These are phyloP conservation scores for Dittrichia graveolens DNA, from an alignment of 129 eudicot species.

Conservation along the genomic window DNA sequence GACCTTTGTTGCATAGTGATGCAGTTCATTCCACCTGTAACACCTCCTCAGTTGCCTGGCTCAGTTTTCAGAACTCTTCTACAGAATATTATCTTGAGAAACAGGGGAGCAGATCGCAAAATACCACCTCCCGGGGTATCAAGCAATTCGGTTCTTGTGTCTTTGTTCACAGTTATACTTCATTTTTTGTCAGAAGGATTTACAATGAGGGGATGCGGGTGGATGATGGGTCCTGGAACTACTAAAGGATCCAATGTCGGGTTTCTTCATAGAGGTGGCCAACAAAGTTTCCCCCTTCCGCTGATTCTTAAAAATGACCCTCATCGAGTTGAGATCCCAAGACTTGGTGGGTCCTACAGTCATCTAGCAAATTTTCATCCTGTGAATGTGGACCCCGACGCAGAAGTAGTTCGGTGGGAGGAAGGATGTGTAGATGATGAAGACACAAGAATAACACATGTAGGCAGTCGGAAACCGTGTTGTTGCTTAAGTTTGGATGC, in stretches of 20 bases:
- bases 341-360: slow-evolving; percentile 88
- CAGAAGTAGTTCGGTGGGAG: slow-evolving; percentile 91
- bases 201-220: slow-evolving; percentile 52
- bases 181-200: slow-evolving; percentile 92
- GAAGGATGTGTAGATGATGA: slow-evolving; percentile 93
- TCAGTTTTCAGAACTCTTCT: slow-evolving; percentile 81
- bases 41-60: slow-evolving; percentile 88
- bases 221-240: slow-evolving; percentile 61
- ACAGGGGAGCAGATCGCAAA: slow-evolving; percentile 92
- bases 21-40: slow-evolving; percentile 91
- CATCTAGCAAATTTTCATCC: slow-evolving; percentile 69
- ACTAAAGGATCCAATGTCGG: slow-evolving; percentile 57
- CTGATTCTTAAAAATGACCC: slow-evolving; percentile 81
- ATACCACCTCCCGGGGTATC: slow-evolving; percentile 81
- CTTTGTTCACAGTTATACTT: slow-evolving; percentile 78
- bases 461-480: slow-evolving; percentile 72
- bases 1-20: slow-evolving; percentile 85
- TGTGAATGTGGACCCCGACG: slow-evolving; percentile 52
- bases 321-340: slow-evolving; percentile 74
- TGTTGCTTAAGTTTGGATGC: slow-evolving; percentile 85
- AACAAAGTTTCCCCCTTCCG: slow-evolving; percentile 79
- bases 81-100: slow-evolving; percentile 70
- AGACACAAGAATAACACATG: slow-evolving; percentile 69
- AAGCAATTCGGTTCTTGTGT: slow-evolving; percentile 86
- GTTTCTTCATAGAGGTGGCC: slow-evolving; percentile 95